A percentile compares a stretch with the other conserved stretches of the same genome.
Conservation (phyloP, 23 red algal species). For the Gracilaria gracilis region DNA sequence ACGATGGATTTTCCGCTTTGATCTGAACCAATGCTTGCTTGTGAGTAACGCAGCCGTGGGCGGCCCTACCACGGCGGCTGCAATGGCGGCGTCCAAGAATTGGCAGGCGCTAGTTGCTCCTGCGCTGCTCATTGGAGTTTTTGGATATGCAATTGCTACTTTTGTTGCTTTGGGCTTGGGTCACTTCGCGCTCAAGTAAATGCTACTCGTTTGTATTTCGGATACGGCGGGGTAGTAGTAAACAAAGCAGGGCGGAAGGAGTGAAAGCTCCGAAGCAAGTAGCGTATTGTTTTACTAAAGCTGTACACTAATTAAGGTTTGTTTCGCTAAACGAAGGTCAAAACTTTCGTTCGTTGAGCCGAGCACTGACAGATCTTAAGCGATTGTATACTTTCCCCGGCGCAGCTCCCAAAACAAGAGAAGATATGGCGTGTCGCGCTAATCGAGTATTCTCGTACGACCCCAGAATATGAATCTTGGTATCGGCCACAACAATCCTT, state of each 20-base stretch:
- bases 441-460: conserved; percentile 87
- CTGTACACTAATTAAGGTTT: neutral
- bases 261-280: neutral
- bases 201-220: neutral
- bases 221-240: neutral
- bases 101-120: conserved; percentile 76
- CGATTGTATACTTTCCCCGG: conserved; percentile 97
- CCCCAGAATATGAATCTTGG: conserved; percentile 94
- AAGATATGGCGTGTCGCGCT: conserved; percentile 85
- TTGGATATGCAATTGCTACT: conserved; percentile 84
- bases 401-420: conserved; percentile 92
- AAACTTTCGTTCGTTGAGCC: conserved; percentile 86
- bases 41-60: conserved; percentile 89
- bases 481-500: conserved; percentile 94
- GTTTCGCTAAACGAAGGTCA: neutral
- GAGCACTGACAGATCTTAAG: conserved; percentile 74
- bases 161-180: conserved; percentile 71
- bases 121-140: conserved; percentile 81
- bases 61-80: conserved; percentile 88
- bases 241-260: neutral
- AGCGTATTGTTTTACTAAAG: neutral
- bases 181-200: conserved; percentile 26
- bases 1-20: conserved; percentile 31
- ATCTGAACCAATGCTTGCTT: conserved; percentile 56
- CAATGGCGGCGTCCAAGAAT: conserved; percentile 73